phyloP scores from a whole-genome alignment of 495 filamentous ascomycete genomes.

The Clohesyomyces aquaticus region DNA sequence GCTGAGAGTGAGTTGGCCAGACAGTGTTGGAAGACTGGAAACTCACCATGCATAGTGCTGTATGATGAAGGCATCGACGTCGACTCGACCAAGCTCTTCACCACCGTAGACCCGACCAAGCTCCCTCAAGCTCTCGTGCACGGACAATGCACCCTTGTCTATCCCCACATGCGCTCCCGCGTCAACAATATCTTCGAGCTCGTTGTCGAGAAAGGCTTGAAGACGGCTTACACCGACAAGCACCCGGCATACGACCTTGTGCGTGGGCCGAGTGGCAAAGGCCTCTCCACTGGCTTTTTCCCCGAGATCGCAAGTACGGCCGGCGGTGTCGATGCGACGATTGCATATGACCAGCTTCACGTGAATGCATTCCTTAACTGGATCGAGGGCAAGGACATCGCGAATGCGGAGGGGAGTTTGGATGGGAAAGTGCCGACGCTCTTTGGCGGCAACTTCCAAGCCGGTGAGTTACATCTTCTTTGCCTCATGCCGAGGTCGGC shows the following conservation, averaged over 20 bases:
- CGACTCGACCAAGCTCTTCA: conserved; percentile 42
- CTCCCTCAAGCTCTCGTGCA: conserved; percentile 42
- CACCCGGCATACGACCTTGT: conserved; percentile 50
- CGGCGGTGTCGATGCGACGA: conserved; percentile 40
- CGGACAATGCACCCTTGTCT: conserved; percentile 41
- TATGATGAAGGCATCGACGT: conserved; percentile 45
- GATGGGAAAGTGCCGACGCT: conserved; percentile 41
- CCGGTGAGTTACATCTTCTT: conserved; percentile 8
- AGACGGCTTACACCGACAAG: conserved; percentile 51
- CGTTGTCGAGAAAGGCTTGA: conserved; percentile 36
- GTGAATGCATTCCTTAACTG: conserved; percentile 47
- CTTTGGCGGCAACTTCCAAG: conserved; percentile 50
- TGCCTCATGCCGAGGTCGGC: background rate
- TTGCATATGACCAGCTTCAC: conserved; percentile 45
- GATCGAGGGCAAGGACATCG: conserved; percentile 42
- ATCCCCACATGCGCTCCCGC: conserved; percentile 47
- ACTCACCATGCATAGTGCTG: conserved; percentile 31
- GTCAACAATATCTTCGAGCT: conserved; percentile 51
- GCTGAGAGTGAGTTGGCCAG: background rate
- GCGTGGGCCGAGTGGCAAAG: conserved; percentile 45
- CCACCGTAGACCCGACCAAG: conserved; percentile 46
- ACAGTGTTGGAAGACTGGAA: background rate
- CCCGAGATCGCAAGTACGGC: conserved; percentile 45
- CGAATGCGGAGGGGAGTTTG: conserved; percentile 38
- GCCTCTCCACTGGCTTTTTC: conserved; percentile 47